These are phyloP conservation scores for Auriscalpium orientale DNA, from an alignment of 768 basidiomycete species.

Conservation along the genomic window DNA sequence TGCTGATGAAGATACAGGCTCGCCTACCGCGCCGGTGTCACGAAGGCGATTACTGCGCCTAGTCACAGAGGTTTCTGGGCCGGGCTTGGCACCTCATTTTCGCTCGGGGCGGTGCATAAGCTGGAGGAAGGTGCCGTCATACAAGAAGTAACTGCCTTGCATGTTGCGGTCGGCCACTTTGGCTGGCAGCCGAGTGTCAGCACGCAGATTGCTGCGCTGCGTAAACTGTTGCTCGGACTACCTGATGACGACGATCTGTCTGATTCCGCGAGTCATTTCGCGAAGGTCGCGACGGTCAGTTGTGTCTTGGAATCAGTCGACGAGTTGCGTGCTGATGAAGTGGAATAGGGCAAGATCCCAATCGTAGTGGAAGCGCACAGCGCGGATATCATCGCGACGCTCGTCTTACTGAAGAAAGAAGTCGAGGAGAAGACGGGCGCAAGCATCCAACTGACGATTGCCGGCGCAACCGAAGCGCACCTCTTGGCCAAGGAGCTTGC, in stretches of 20 bases:
- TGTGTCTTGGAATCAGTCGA: not conserved
- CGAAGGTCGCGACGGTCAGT: constrained; percentile 27
- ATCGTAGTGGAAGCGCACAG: constrained; percentile 56
- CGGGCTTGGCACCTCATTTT: constrained; percentile 59
- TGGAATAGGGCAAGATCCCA: constrained; percentile 42
- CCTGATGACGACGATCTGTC: constrained; percentile 26
- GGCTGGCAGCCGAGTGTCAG: constrained; percentile 43
- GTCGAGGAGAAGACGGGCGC: constrained; percentile 37
- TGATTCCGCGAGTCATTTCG: constrained; percentile 34
- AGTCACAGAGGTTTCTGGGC: constrained; percentile 44
- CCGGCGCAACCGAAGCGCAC: constrained; percentile 60
- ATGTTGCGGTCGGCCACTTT: constrained; percentile 49
- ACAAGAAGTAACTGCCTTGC: constrained; percentile 58
- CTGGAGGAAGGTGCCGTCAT: constrained; percentile 59
- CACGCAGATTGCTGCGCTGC: constrained; percentile 58
- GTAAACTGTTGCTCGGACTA: constrained; percentile 37
- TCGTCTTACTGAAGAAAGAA: constrained; percentile 59
- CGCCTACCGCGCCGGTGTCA: constrained; percentile 71
- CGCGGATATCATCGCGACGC: constrained; percentile 61
- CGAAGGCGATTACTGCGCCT: constrained; percentile 59
- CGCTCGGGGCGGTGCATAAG: constrained; percentile 47
- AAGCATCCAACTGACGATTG: constrained; percentile 40
- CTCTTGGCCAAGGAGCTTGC: constrained; percentile 68
- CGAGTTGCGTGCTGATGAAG: not conserved
- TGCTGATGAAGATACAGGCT: constrained; percentile 34